Percentiles rank a stretch among this genome's conserved stretches.
These are phyloP conservation scores for Penicillium sp. DNA, from an alignment of 2,329 filamentous ascomycete genomes.

Conservation along the genomic window DNA sequence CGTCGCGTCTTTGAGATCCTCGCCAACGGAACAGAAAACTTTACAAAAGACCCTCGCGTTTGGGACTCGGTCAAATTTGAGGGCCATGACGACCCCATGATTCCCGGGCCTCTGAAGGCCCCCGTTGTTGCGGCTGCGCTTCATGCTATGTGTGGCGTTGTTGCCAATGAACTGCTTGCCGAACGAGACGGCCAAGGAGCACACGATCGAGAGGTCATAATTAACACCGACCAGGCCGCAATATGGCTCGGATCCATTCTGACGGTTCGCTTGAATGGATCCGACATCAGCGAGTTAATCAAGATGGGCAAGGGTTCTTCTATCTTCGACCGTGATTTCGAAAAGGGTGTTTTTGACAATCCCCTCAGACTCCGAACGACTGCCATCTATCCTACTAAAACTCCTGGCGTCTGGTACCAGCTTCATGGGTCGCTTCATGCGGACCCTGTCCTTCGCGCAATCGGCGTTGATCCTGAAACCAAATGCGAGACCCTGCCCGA, in stretches of 20 bases:
- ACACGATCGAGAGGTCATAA: conserved; percentile 26
- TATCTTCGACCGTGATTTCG: too few species aligned
- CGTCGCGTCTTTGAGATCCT: conserved; percentile 40
- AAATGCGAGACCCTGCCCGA: too few species aligned
- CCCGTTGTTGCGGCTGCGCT: conserved; percentile 43
- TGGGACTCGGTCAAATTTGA: conserved; percentile 39
- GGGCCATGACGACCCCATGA: conserved; percentile 40
- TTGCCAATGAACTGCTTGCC: conserved; percentile 42
- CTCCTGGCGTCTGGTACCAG: conserved; percentile 49
- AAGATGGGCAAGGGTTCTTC: too few species aligned
- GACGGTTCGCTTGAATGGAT: conserved; percentile 10
- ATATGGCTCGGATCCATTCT: conserved; percentile 47
- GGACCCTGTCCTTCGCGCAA: conserved; percentile 42
- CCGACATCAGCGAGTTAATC: too few species aligned
- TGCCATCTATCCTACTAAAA: conserved; percentile 49
- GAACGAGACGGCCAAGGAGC: conserved; percentile 18
- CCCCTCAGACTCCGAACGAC: conserved; percentile 33
- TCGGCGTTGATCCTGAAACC: conserved; percentile 42
- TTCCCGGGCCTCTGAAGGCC: conserved; percentile 47
- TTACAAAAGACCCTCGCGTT: conserved; percentile 33
- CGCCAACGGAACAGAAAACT: conserved; percentile 40
- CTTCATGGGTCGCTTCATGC: conserved; percentile 53
- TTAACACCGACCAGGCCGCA: conserved; percentile 50
- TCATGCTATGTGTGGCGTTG: conserved; percentile 46
- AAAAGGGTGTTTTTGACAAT: conserved; percentile 32